These are phyloP conservation scores for Gossypium armourianum DNA, from an alignment of 441 rosid genomes.

Conservation along the genomic window DNA sequence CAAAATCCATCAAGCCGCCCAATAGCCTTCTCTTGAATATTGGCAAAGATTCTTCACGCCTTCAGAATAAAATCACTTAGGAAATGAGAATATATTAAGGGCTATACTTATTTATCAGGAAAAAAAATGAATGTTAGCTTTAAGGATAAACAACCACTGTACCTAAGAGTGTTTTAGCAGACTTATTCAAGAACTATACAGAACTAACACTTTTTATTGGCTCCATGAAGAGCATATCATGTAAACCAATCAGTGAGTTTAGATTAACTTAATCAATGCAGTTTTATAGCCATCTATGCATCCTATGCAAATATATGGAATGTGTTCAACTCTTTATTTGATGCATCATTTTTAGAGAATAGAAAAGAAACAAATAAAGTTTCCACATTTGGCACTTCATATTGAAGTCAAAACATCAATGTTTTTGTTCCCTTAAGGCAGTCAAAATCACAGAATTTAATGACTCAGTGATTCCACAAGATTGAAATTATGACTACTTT, in stretches of 20 bases:
- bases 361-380: background rate
- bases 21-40: constrained; percentile 90
- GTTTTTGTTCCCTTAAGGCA: background rate
- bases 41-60: constrained; percentile 96
- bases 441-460: background rate
- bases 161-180: background rate
- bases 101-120: background rate
- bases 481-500: background rate
- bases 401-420: background rate
- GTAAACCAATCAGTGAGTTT: background rate
- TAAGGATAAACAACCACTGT: background rate
- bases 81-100: background rate
- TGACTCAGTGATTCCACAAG: background rate
- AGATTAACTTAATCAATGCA: background rate
- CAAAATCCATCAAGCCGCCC: constrained; percentile 86
- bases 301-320: background rate
- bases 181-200: constrained; percentile 1
- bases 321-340: background rate
- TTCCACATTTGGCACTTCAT: constrained; percentile 4
- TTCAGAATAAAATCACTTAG: constrained; percentile 28
- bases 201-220: constrained; percentile 3
- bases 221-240: background rate
- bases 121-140: background rate
- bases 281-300: background rate
- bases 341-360: background rate